Evolutionary conservation across 495 filamentous ascomycete species (phyloP).

Genomic region (Aspergillus haitiensis): DNA sequence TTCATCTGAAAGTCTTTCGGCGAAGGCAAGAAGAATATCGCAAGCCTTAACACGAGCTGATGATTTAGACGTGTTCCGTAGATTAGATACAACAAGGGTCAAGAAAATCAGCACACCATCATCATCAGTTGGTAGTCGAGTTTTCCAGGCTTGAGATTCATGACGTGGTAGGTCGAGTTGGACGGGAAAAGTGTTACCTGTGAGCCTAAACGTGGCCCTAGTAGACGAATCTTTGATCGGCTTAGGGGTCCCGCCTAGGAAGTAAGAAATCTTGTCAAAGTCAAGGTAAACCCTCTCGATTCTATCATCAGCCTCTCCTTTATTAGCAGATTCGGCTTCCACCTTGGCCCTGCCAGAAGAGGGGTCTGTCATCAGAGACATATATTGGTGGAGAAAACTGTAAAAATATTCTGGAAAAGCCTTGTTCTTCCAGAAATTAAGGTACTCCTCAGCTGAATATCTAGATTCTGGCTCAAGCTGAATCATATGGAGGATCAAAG

Average conservation of each 20-base stretch:
- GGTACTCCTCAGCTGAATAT: constrained; percentile 91
- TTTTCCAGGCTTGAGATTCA: constrained; percentile 56
- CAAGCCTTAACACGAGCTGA: constrained; percentile 87
- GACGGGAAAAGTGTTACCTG: constrained; percentile 63
- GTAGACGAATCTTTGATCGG: constrained; percentile 26
- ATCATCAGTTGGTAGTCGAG: constrained; percentile 59
- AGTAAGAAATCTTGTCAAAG: constrained; percentile 96
- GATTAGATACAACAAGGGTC: constrained; percentile 78
- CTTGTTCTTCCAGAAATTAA: constrained; percentile 87
- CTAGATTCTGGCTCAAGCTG: constrained; percentile 86
- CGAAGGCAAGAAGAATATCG: constrained; percentile 89
- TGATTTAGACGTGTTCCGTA: constrained; percentile 85
- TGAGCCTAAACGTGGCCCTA: constrained; percentile 29
- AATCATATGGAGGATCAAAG: constrained; percentile 93
- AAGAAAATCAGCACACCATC: constrained; percentile 94
- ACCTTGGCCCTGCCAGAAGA: constrained; percentile 69
- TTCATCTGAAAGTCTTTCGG: constrained; percentile 89
- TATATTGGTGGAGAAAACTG: constrained; percentile 94
- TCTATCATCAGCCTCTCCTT: constrained; percentile 84
- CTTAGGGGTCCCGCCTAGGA: constrained; percentile 58
- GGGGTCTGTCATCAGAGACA: constrained; percentile 95
- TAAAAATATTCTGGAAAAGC: constrained; percentile 96
- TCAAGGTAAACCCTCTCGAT: constrained; percentile 91
- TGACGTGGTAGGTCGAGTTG: constrained; percentile 86
- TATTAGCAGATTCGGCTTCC: constrained; percentile 61